Evolutionary conservation across 306 rosid genomes (phyloP), one percentile per base, ranked within the genome.

Genomic region (Begonia fuchsioides): DNA sequence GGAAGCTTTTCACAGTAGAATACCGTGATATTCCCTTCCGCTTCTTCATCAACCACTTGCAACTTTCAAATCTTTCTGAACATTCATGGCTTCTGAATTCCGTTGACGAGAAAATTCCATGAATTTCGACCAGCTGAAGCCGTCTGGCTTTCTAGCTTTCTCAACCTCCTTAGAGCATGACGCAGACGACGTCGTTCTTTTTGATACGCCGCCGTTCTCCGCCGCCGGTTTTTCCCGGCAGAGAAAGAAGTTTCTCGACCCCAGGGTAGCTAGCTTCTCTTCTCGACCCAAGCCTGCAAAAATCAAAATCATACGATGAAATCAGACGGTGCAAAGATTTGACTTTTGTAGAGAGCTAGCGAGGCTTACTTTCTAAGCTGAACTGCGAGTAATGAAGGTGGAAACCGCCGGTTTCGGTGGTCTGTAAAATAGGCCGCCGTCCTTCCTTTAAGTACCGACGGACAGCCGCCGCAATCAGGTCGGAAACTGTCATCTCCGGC

Each of bases 351-450:
- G 11, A 38, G 35, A 26, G 35, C 7, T 26, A 8, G 35, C 8
- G 13, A 5, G 15, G 18, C 82, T 67, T 60, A 90, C 98, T 77
- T 79, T 90, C 94, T 68, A 90, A 60, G 72, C 95, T 83, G 75
- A 90, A 90, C 67, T 90, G 98, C 1, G 96, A 85, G 51, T 79
- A 90, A 57, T 90, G 94, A 65, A 90, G 98, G 53, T 73, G 83
- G 67, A 81, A 85, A 11, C 43, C 38, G 11, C 74, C 54, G 5
- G 81, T 57, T 6, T 58, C 66, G 10, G 44, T 18, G 54, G 76
- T 50, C 19, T 72, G 61, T 49, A 85, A 43, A 44, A 79, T 70
- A 8, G 95, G 96, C 9, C 98, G 85, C 53, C 95, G 94, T 14
- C 73, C 65, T 61, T 90, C 98, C 64, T 77, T 90, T 2, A 53